Conservation (phyloP, 257 asterid species). For the Schizonepeta tenuifolia region DNA sequence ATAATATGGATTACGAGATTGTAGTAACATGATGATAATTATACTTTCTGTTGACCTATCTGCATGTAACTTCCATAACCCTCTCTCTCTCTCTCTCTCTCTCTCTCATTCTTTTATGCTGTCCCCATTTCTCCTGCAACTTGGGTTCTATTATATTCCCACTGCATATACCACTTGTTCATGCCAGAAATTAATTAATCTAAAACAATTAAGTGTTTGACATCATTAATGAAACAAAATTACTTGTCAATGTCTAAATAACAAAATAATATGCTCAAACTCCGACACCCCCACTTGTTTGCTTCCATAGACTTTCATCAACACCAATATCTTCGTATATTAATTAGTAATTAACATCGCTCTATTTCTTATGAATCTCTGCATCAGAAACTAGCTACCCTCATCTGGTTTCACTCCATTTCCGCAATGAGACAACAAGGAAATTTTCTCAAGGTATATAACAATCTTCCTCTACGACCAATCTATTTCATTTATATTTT, state of each 20-base stretch:
- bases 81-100: constrained; percentile 18
- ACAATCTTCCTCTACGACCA: not conserved
- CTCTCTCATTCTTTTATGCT: constrained; percentile 14
- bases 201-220: constrained; percentile 35
- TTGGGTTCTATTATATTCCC: constrained; percentile 41
- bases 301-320: constrained; percentile 22
- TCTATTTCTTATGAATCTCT: constrained; percentile 28
- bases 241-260: constrained; percentile 29
- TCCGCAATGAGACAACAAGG: constrained; percentile 54
- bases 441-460: constrained; percentile 54
- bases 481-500: not conserved
- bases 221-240: constrained; percentile 26
- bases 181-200: constrained; percentile 12
- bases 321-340: not conserved
- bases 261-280: not conserved
- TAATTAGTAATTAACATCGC: not conserved
- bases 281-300: constrained; percentile 32
- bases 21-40: not conserved
- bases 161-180: constrained; percentile 38
- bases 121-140: constrained; percentile 75
- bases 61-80: constrained; percentile 15
- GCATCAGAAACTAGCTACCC: constrained; percentile 12
- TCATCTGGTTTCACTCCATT: constrained; percentile 31
- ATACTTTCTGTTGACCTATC: not conserved
- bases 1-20: not conserved